phyloP scores from a whole-genome alignment of 1,284 basidiomycete species.

The Tilletia caries region DNA sequence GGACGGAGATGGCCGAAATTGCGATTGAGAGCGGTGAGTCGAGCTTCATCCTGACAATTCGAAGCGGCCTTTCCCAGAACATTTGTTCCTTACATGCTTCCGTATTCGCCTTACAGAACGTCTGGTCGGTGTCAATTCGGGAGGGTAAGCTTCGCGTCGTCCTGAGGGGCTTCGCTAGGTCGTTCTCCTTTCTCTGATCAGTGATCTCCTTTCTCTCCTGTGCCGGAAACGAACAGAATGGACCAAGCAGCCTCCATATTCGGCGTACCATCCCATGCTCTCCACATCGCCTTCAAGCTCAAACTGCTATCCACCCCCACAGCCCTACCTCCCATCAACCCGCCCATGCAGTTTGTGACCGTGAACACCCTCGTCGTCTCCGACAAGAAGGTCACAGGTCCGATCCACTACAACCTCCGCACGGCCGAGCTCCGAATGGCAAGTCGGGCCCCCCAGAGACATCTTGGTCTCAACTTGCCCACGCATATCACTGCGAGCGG shows the following conservation, averaged over 20 bases:
- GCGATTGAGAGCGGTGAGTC: constrained; percentile 43
- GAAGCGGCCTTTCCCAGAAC: too few relatives aligned
- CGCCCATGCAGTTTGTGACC: constrained; percentile 36
- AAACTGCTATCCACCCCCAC: constrained; percentile 30
- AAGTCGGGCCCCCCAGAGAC: constrained; percentile 32
- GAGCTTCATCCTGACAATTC: too few relatives aligned
- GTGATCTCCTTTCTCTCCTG: too few relatives aligned
- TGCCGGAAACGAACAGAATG: too few relatives aligned
- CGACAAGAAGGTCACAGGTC: constrained; percentile 51
- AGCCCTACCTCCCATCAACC: constrained; percentile 26
- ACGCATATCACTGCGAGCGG: not conserved
- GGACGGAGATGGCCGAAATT: constrained; percentile 46
- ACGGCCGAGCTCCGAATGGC: constrained; percentile 50
- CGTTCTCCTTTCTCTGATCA: too few relatives aligned
- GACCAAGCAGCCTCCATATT: constrained; percentile 52
- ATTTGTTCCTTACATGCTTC: too few relatives aligned
- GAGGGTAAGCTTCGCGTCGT: constrained; percentile 39
- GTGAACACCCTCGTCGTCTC: constrained; percentile 48
- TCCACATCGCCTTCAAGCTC: constrained; percentile 49
- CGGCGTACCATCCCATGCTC: constrained; percentile 36
- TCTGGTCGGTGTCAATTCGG: constrained; percentile 50
- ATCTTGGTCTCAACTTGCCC: constrained; percentile 13
- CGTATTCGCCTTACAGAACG: constrained; percentile 20
- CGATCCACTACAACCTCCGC: constrained; percentile 51
- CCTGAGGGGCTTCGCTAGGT: too few relatives aligned